These are phyloP conservation scores for Achlya hypogyna DNA, from an alignment of 352 stramenopile genomes.

Conservation along the genomic window DNA sequence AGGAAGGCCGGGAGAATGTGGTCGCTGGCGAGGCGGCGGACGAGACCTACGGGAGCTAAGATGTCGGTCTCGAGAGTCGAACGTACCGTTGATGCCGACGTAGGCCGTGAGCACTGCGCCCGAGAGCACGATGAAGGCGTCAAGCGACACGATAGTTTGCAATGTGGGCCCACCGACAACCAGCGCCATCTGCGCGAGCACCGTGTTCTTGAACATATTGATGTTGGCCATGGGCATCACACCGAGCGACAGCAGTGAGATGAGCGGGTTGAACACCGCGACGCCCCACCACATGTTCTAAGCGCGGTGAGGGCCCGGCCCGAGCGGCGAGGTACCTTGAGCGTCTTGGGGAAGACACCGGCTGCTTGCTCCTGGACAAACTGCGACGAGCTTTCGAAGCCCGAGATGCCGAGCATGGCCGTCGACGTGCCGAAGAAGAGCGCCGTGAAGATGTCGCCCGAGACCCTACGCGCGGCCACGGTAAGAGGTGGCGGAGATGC, in stretches of 20 bases:
- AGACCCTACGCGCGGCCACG: no score
- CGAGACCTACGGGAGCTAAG: constrained; percentile 32
- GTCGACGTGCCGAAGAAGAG: constrained; percentile 88
- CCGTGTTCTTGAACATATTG: constrained; percentile 77
- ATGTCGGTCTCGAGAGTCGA: neutral
- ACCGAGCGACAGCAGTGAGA: constrained; percentile 85
- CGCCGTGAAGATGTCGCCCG: constrained; percentile 74
- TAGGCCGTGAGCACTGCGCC: constrained; percentile 90
- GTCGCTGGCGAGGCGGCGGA: constrained; percentile 88
- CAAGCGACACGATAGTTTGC: constrained; percentile 71
- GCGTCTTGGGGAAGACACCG: constrained; percentile 91
- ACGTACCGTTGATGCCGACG: constrained; percentile 82
- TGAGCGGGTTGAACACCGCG: constrained; percentile 90
- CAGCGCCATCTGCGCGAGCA: constrained; percentile 86
- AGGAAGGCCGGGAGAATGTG: constrained; percentile 75
- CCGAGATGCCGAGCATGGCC: constrained; percentile 92
- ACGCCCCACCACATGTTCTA: constrained; percentile 93
- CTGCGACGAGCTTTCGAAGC: constrained; percentile 91
- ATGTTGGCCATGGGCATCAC: constrained; percentile 83
- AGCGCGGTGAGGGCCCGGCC: neutral
- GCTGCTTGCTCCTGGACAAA: constrained; percentile 93
- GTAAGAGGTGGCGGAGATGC: neutral
- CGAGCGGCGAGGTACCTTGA: constrained; percentile 40
- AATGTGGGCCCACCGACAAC: constrained; percentile 66
- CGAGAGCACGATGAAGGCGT: constrained; percentile 92